A percentile compares a stretch with the other conserved stretches of the same genome.
phyloP scores from a whole-genome alignment of 345 rosid species.

The Eucalyptus curtisii region DNA sequence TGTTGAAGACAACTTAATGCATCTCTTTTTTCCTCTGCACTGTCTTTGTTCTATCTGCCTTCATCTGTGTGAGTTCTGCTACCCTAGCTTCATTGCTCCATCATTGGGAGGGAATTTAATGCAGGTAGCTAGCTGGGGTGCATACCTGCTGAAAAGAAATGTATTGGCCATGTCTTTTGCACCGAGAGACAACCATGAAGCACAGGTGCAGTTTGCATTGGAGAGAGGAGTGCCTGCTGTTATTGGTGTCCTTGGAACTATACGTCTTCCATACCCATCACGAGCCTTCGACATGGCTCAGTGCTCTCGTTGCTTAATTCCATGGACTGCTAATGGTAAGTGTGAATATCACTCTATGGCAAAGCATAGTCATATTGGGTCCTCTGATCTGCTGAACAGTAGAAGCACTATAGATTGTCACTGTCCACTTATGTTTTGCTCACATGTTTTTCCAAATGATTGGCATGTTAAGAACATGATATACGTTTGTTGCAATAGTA shows the following conservation, averaged over 20 bases:
- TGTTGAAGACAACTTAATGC: background rate
- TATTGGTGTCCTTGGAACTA: slow-evolving; percentile 87
- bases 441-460: background rate
- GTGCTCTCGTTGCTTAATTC: slow-evolving; percentile 92
- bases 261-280: slow-evolving; percentile 82
- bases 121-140: slow-evolving; percentile 99
- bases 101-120: background rate
- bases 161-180: slow-evolving; percentile 93
- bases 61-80: background rate
- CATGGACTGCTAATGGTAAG: slow-evolving; percentile 82
- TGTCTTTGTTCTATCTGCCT: background rate
- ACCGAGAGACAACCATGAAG: slow-evolving; percentile 93
- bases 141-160: slow-evolving; percentile 76
- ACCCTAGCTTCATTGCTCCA: background rate
- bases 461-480: background rate
- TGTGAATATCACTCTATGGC: background rate
- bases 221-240: slow-evolving; percentile 95
- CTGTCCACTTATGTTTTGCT: background rate
- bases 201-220: slow-evolving; percentile 98
- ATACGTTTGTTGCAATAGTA: background rate
- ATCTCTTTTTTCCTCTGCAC: background rate
- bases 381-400: background rate
- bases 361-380: background rate
- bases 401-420: background rate
- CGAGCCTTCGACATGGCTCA: slow-evolving; percentile 99